Conservation (phyloP, 108 stramenopile genomes). For the Cyclotella kingstonii region DNA sequence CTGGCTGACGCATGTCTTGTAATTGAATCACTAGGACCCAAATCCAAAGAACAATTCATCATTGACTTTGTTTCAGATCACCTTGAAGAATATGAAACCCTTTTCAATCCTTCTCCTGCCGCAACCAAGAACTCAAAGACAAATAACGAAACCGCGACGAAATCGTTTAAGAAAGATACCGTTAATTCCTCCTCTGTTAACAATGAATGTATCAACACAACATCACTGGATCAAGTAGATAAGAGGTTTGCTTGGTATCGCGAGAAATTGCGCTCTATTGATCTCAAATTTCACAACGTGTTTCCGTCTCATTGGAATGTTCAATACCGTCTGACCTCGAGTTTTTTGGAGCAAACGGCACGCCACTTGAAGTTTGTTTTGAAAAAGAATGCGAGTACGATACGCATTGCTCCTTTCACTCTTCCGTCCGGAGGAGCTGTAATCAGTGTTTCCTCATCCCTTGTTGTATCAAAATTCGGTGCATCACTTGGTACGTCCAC, state of each 20-base stretch:
- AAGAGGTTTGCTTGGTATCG: constrained; percentile 95
- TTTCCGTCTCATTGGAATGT: constrained; percentile 94
- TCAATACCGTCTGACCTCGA: constrained; percentile 71
- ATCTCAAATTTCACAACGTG: constrained; percentile 76
- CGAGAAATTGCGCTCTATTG: constrained; percentile 51
- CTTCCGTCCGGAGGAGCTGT: not conserved
- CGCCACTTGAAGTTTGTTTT: constrained; percentile 37
- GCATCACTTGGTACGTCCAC: constrained; percentile 21
- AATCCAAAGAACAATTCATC: constrained; percentile 73
- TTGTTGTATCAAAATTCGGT: constrained; percentile 39
- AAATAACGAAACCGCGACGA: constrained; percentile 8
- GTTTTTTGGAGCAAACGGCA: constrained; percentile 58
- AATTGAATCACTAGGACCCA: constrained; percentile 91
- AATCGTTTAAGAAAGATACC: constrained; percentile 60
- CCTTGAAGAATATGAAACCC: constrained; percentile 71
- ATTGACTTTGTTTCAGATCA: constrained; percentile 80
- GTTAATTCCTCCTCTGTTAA: constrained; percentile 19
- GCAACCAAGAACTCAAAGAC: constrained; percentile 5
- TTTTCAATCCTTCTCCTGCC: constrained; percentile 59
- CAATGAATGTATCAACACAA: not conserved
- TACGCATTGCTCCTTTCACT: constrained; percentile 14
- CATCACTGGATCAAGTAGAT: constrained; percentile 84
- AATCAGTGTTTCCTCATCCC: not conserved
- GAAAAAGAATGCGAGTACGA: constrained; percentile 25
- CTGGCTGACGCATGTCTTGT: constrained; percentile 90